phyloP scores from a whole-genome alignment of 2,329 filamentous ascomycete genomes.

The Venturia carpophila region DNA sequence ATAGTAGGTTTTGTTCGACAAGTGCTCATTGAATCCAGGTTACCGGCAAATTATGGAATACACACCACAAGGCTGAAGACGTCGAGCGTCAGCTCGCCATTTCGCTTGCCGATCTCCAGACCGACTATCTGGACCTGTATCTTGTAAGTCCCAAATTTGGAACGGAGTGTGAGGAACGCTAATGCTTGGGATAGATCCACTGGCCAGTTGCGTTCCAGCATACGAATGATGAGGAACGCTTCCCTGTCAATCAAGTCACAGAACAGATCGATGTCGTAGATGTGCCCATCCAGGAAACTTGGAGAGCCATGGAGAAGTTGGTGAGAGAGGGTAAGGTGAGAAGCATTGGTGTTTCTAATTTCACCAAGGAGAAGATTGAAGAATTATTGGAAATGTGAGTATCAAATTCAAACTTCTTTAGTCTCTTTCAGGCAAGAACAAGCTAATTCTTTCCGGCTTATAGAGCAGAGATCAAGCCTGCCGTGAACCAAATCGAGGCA shows the following conservation, averaged over 20 bases:
- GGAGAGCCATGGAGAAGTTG: constrained; percentile 50
- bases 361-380: constrained; percentile 44
- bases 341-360: constrained; percentile 83
- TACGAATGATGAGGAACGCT: background rate
- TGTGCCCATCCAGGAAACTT: constrained; percentile 36
- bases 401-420: background rate
- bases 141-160: background rate
- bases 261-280: constrained; percentile 15
- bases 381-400: background rate
- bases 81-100: constrained; percentile 43
- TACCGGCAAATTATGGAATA: constrained; percentile 58
- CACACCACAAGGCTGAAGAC: constrained; percentile 42
- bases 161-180: background rate
- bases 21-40: constrained; percentile 25
- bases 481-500: constrained; percentile 76
- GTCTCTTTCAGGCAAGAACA: constrained; percentile 15
- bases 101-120: constrained; percentile 43
- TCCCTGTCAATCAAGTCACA: constrained; percentile 2
- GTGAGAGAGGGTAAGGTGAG: constrained; percentile 60
- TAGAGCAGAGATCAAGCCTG: constrained; percentile 50
- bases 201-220: constrained; percentile 13
- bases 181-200: background rate
- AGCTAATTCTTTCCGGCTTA: constrained; percentile 55
- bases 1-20: background rate
- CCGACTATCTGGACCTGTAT: constrained; percentile 42